Evolutionary conservation across 164 flowering plant genomes (phyloP), one percentile per base, ranked within the genome.

Genomic region (Saururus chinensis): DNA sequence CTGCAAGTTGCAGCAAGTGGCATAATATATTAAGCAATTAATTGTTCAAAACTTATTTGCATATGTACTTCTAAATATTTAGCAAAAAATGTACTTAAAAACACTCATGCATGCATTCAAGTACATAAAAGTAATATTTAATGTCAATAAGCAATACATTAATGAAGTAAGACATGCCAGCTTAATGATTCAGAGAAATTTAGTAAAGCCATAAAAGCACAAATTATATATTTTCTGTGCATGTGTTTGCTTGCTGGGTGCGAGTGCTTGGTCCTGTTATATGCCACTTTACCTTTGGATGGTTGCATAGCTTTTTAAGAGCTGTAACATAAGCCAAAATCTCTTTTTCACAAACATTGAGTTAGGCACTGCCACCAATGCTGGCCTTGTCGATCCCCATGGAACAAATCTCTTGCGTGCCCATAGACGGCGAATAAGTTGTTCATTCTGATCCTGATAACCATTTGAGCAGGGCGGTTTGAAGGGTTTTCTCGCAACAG

Each of bases 301-400:
- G 99, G 71, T 91, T 95, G 79, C 99, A 95, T 48, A 95, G 85
- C 83, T 95, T 95, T 76, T 95, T 95, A 60, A 95, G 93, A 68
- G 95, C 99, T 60, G 96, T 91, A 71, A 95, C 91, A 61, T 90
- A 95, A 57, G 96, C 92, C 40, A 22, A 58, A 9, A 14, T 76
- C 67, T 74, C 82, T 35, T 74, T 72, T 63, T 70, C 85, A 55
- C 42, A 71, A 23, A 41, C 58, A 83, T 45, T n/a, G 57, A 63
- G 73, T 73, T 78, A n/a, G 76, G 69, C 56, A 84, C 67, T 22
- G 75, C 68, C 68, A 82, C 75, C 70, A 82, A 52, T 3, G 64
- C 81, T 4, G 97, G 88, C 63, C 73, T 83, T 1, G 83, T 66
- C 21, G 96, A 86, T 23, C 99, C 93, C 99, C 99, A 95, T 0